Conservation (phyloP, 2,329 filamentous ascomycete species). For the Ceratocystis cubensis region DNA sequence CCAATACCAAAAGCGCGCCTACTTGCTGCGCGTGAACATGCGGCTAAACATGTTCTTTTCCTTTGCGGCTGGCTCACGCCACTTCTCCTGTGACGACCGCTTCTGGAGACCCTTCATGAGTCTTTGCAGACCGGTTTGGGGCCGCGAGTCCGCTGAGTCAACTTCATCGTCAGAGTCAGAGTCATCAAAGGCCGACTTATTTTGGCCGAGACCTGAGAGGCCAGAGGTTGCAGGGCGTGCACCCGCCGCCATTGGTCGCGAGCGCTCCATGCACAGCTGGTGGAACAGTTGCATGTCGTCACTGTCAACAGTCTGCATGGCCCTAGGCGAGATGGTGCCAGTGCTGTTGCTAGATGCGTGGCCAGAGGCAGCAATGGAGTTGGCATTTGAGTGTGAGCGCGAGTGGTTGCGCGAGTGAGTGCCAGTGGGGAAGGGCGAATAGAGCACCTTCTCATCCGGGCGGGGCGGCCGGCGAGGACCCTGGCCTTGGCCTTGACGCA, state of each 20-base stretch:
- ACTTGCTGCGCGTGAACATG: constrained; percentile 22
- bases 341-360: neutral
- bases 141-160: neutral
- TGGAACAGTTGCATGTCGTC: constrained; percentile 18
- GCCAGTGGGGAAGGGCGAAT: constrained; percentile 16
- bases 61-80: constrained; percentile 14
- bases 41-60: constrained; percentile 22
- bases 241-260: neutral
- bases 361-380: neutral
- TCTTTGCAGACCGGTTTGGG: constrained; percentile 14
- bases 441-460: constrained; percentile 15
- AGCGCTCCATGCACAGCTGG: constrained; percentile 16
- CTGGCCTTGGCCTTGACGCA: neutral
- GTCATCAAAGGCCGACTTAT: constrained; percentile 19
- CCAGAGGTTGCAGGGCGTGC: constrained; percentile 1
- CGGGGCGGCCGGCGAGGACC: constrained; percentile 14
- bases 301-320: constrained; percentile 11
- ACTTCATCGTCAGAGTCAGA: constrained; percentile 17
- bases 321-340: neutral
- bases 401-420: constrained; percentile 12
- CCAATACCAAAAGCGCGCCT: neutral
- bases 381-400: constrained; percentile 9
- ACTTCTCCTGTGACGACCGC: constrained; percentile 18
- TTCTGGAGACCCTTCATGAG: constrained; percentile 21
- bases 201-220: constrained; percentile 9